These are phyloP conservation scores for Lippia alba DNA, from an alignment of 305 asterid species.

Conservation along the genomic window DNA sequence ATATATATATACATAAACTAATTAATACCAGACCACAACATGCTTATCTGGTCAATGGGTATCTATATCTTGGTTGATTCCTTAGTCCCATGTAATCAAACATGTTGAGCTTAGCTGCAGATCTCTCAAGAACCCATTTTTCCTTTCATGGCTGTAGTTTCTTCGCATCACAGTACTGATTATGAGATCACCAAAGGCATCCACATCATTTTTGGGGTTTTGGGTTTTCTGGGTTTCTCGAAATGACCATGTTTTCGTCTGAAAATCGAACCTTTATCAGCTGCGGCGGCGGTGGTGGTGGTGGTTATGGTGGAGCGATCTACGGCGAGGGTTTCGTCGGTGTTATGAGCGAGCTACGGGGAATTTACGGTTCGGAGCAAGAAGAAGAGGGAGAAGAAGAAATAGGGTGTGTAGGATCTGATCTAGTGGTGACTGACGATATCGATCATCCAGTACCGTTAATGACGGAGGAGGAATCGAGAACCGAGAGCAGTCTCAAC, in stretches of 20 bases:
- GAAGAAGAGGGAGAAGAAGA: neutral
- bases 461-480: conserved; percentile 53
- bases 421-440: conserved; percentile 32
- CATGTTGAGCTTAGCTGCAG: conserved; percentile 35
- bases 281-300: conserved; percentile 38
- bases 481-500: conserved; percentile 39
- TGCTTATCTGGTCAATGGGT: conserved; percentile 52
- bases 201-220: conserved; percentile 12
- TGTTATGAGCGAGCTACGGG: conserved; percentile 40
- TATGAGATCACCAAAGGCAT: neutral
- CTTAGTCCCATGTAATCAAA: conserved; percentile 10
- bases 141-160: conserved; percentile 34
- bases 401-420: conserved; percentile 46
- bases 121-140: conserved; percentile 27
- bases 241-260: conserved; percentile 71
- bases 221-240: conserved; percentile 40
- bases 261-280: conserved; percentile 30
- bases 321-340: conserved; percentile 34
- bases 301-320: conserved; percentile 35
- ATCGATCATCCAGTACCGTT: neutral
- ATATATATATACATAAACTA: neutral
- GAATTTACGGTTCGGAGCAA: conserved; percentile 33
- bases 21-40: conserved; percentile 11
- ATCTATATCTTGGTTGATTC: conserved; percentile 36
- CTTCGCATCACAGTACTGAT: neutral